Evolutionary conservation across 2,329 filamentous ascomycete genomes (phyloP).

Genomic region (Epicoccum nigrum): DNA sequence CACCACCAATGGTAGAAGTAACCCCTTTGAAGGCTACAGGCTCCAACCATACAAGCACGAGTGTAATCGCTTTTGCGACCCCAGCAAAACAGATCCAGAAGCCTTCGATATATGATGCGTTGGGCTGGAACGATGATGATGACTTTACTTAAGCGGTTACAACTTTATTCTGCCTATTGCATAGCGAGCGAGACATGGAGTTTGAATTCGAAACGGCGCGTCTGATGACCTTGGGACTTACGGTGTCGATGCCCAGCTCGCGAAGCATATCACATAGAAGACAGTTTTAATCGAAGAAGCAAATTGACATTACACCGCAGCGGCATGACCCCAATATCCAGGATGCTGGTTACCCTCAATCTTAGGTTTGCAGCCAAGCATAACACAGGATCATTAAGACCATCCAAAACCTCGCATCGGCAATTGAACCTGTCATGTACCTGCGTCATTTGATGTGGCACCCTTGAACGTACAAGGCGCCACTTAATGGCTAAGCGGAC

Average conservation of each 20-base stretch:
- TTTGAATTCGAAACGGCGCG: constrained; percentile 19
- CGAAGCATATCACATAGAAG: neutral
- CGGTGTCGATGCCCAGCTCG: neutral
- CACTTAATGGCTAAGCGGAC: constrained; percentile 3
- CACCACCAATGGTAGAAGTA: constrained; percentile 21
- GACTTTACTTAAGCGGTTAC: constrained; percentile 23
- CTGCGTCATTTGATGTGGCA: neutral
- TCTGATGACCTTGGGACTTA: constrained; percentile 22
- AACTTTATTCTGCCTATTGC: constrained; percentile 28
- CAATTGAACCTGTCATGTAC: neutral
- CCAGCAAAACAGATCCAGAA: constrained; percentile 22
- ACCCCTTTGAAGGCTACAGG: constrained; percentile 27
- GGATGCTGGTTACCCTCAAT: neutral
- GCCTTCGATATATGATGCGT: constrained; percentile 49
- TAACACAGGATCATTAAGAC: neutral
- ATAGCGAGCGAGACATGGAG: constrained; percentile 39
- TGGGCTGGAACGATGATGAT: constrained; percentile 55
- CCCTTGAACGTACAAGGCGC: constrained; percentile 6
- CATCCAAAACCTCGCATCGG: neutral
- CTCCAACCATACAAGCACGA: neutral
- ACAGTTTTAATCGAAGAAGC: too few species aligned
- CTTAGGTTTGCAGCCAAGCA: neutral
- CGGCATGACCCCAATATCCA: too few species aligned
- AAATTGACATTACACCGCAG: neutral
- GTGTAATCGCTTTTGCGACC: constrained; percentile 16